Percentiles rank a stretch among this genome's conserved stretches.
Conservation (phyloP, 2,329 filamentous ascomycete genomes). For the Colletotrichum brevisporum region DNA sequence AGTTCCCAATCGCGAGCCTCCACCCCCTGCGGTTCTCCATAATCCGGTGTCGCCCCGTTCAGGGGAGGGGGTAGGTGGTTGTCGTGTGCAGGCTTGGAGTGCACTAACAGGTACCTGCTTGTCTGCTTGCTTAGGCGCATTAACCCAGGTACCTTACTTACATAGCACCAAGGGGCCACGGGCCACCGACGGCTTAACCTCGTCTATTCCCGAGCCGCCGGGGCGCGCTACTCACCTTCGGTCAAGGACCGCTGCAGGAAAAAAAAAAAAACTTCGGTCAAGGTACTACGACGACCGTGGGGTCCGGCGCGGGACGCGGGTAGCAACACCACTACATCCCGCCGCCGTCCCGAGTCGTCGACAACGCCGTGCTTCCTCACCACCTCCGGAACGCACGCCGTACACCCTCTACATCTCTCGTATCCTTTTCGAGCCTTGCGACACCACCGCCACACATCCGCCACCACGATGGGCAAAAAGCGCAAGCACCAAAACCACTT, state of each 20-base stretch:
- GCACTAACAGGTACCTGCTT: too few relatives aligned
- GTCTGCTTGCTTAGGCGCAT: too few relatives aligned
- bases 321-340: slow-evolving; percentile 33
- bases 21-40: slow-evolving; percentile 37
- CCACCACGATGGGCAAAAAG: slow-evolving; percentile 55
- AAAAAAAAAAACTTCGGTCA: slow-evolving; percentile 34
- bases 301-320: slow-evolving; percentile 28
- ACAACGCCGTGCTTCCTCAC: slow-evolving; percentile 1
- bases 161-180: slow-evolving; percentile 4
- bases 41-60: slow-evolving; percentile 35
- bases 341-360: not conserved
- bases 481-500: slow-evolving; percentile 52
- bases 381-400: not conserved
- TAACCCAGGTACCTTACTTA: too few relatives aligned
- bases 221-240: slow-evolving; percentile 35
- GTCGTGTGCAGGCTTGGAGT: not conserved
- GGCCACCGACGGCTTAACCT: slow-evolving; percentile 35
- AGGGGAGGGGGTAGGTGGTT: slow-evolving; percentile 11
- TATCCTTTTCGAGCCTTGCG: not conserved
- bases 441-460: not conserved
- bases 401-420: not conserved
- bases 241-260: slow-evolving; percentile 20
- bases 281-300: slow-evolving; percentile 21
- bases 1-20: slow-evolving; percentile 9
- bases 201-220: slow-evolving; percentile 39